A percentile compares a stretch with the other conserved stretches of the same genome.
Conservation (phyloP, 1,139 yeast genomes). For the Suhomyces panamericanus region DNA sequence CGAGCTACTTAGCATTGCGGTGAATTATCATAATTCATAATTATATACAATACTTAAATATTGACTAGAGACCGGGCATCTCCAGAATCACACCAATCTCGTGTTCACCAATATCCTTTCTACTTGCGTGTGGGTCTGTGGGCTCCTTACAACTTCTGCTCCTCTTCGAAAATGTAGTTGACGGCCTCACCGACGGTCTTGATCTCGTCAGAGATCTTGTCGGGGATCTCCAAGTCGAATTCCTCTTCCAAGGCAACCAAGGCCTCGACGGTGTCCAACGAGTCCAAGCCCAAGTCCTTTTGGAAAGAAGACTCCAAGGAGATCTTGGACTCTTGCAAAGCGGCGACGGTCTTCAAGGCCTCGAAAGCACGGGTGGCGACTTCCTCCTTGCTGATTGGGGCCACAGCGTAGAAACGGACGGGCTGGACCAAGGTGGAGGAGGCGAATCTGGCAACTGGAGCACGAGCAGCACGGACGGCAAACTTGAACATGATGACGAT, state of each 20-base stretch:
- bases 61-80: slow-evolving; percentile 5
- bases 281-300: slow-evolving; percentile 68
- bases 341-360: slow-evolving; percentile 53
- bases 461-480: slow-evolving; percentile 41
- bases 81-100: slow-evolving; percentile 8
- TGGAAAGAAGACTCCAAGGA: slow-evolving; percentile 51
- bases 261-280: slow-evolving; percentile 70
- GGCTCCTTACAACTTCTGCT: slow-evolving; percentile 39
- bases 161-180: slow-evolving; percentile 55
- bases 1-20: slow-evolving; percentile 7
- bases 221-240: slow-evolving; percentile 70
- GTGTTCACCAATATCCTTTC: slow-evolving; percentile 1
- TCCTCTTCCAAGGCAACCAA: slow-evolving; percentile 73
- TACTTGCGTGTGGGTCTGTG: not conserved
- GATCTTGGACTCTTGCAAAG: slow-evolving; percentile 49
- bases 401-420: slow-evolving; percentile 48
- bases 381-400: slow-evolving; percentile 50
- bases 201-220: slow-evolving; percentile 65
- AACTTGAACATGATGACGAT: slow-evolving; percentile 25
- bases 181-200: slow-evolving; percentile 71
- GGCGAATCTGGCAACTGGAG: slow-evolving; percentile 31
- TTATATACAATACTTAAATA: slow-evolving; percentile 13
- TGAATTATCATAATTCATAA: slow-evolving; percentile 11
- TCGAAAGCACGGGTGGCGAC: slow-evolving; percentile 50
- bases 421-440: slow-evolving; percentile 30